Conservation (phyloP, 2,329 filamentous ascomycete genomes). For the Alternaria infectoria region DNA sequence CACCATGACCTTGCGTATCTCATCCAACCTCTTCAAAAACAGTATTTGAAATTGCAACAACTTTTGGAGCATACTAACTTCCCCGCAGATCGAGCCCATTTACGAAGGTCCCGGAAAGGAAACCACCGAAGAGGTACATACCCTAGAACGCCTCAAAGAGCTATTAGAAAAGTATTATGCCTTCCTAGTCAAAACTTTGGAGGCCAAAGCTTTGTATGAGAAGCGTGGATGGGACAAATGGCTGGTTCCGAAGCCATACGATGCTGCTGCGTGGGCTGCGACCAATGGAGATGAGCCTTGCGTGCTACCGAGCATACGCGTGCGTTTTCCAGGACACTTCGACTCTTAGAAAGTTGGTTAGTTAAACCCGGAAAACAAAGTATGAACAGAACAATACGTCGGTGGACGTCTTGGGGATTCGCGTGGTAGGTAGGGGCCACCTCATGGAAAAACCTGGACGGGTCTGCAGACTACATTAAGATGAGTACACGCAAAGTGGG, state of each 20-base stretch:
- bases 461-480: not conserved
- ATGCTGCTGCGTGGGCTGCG: not conserved
- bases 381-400: not conserved
- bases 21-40: not conserved
- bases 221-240: not conserved
- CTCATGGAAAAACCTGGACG: not conserved
- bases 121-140: not conserved
- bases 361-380: not conserved
- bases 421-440: not conserved
- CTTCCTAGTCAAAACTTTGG: not conserved
- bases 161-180: not conserved
- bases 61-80: not conserved
- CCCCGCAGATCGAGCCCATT: not conserved
- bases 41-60: not conserved
- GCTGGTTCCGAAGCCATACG: not conserved
- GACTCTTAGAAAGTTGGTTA: not conserved
- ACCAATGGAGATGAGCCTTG: not conserved
- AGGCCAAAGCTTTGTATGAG: not conserved
- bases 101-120: not conserved
- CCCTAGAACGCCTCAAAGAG: not conserved
- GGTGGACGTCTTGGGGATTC: not conserved
- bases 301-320: not conserved
- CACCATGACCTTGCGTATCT: rapidly evolving
- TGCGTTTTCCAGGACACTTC: not conserved
- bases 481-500: not conserved